Base-by-base conservation (phyloP, 2,329 filamentous ascomycete genomes). In the Aureobasidium sp. region DNA sequence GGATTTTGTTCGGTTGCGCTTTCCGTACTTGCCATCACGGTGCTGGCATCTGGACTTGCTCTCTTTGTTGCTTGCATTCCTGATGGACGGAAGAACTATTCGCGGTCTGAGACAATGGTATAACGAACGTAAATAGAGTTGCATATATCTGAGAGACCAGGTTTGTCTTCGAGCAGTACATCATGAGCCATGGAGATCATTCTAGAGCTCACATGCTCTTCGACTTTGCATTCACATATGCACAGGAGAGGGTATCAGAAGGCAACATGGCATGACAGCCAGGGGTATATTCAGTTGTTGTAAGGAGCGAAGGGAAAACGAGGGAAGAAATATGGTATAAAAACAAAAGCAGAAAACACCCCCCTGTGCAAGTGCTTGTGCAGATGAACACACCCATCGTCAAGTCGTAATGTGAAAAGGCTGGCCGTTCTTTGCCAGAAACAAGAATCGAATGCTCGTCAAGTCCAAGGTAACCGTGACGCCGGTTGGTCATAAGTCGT, bases 241-340 rank as follows among this genome's bases (percentile, higher is more conserved):
- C 47, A 50, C n/a, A 6, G 15, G 17, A 35, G 29, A 33, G 5
- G 2, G 19, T 17, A 14, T 48, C 24, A 29, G 14, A 19, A 3
- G 45, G 22, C n/a, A 57, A 45, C n/a, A 27, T 22, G 54, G 54
- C 54, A 39, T 58, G 54, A 48, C 54, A 58, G 54, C 54, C 54
- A 64, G 53, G 66, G 65, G 63, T 66, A 66, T 66, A 66, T 58
- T 58, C 40, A 64, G 35, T 29, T 64, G 60, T 62, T 62, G 62
- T 33, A 60, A 29, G 27, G 58, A 63, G 64, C 54, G 50, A 62
- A 61, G 64, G 40, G 35, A 37, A 14, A 59, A 40, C 27, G 42
- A 48, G 45, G 44, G n/a, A 42, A 60, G 5, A 27, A 42, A 50
- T 39, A 24, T 44, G 52, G 52, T 56, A 56, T 40, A 56, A 56